These are phyloP conservation scores for Colletotrichum noveboracense DNA, from an alignment of 2,329 filamentous ascomycete genomes.

Conservation along the genomic window DNA sequence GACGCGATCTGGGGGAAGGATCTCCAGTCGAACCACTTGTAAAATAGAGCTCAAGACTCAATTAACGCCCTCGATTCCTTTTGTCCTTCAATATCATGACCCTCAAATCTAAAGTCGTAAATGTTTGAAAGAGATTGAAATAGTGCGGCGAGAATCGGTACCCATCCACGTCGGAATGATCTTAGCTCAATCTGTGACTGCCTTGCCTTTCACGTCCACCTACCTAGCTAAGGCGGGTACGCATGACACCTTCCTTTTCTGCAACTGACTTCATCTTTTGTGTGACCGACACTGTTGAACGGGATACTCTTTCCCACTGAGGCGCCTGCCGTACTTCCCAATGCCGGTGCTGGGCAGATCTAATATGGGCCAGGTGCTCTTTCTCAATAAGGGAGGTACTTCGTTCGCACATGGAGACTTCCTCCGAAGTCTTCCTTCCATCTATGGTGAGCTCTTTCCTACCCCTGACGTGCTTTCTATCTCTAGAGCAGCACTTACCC, in stretches of 20 bases:
- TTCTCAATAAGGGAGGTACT: neutral
- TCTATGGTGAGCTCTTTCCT: neutral
- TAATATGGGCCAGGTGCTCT: neutral
- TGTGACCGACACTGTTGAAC: no score
- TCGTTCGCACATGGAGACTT: neutral
- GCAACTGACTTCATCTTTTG: no score
- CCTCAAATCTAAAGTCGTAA: neutral
- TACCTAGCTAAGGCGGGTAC: no score
- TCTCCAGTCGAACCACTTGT: conserved; percentile 60
- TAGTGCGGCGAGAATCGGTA: neutral
- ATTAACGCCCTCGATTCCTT: conserved; percentile 66
- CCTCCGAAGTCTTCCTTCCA: neutral
- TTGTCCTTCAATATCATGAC: conserved; percentile 45
- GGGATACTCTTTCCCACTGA: neutral
- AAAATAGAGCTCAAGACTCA: conserved; percentile 69
- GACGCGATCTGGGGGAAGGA: conserved; percentile 37
- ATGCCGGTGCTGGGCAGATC: neutral
- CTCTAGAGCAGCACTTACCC: neutral
- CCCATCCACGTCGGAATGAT: no score
- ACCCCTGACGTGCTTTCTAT: neutral
- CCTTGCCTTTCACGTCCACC: no score
- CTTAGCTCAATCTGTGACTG: no score
- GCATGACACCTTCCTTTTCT: no score
- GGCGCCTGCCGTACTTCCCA: neutral
- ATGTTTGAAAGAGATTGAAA: neutral